Evolutionary conservation across 2,329 filamentous ascomycete species (phyloP).

Genomic region (Paraphaeosphaeria minitans): DNA sequence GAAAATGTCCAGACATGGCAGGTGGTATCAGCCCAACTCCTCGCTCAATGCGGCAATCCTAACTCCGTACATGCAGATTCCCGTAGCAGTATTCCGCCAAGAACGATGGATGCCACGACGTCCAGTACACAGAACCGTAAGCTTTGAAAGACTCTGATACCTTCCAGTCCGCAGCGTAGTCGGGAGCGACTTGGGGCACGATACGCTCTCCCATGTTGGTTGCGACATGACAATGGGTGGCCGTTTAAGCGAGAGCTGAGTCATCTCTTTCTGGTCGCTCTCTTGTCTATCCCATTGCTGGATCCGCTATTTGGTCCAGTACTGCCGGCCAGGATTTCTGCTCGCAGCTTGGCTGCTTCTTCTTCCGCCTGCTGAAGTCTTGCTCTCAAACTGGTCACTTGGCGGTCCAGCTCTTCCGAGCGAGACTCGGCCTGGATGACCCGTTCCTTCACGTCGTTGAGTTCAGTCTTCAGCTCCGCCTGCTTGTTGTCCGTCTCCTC

Average conservation of each 20-base stretch:
- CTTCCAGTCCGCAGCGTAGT: too few species aligned
- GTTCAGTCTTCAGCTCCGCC: neutral
- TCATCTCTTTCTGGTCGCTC: neutral
- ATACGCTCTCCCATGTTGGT: too few species aligned
- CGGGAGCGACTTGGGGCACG: too few species aligned
- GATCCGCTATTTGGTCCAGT: neutral
- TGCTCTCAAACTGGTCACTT: neutral
- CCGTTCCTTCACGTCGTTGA: neutral
- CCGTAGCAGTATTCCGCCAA: neutral
- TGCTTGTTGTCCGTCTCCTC: neutral
- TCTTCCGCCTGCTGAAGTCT: neutral
- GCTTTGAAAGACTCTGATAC: too few species aligned
- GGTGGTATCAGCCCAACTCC: slow-evolving; percentile 2
- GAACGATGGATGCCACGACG: neutral
- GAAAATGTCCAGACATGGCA: neutral
- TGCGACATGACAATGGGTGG: too few species aligned
- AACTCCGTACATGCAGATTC: neutral
- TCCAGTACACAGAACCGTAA: neutral
- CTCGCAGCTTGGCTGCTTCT: neutral
- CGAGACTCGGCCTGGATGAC: neutral
- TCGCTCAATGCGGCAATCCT: neutral
- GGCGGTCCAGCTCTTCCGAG: neutral
- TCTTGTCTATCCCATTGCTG: neutral
- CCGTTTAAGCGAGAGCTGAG: too few species aligned
- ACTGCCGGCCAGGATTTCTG: neutral